phyloP scores from a whole-genome alignment of 1,284 basidiomycete species.

The Austroboletus sp. region DNA sequence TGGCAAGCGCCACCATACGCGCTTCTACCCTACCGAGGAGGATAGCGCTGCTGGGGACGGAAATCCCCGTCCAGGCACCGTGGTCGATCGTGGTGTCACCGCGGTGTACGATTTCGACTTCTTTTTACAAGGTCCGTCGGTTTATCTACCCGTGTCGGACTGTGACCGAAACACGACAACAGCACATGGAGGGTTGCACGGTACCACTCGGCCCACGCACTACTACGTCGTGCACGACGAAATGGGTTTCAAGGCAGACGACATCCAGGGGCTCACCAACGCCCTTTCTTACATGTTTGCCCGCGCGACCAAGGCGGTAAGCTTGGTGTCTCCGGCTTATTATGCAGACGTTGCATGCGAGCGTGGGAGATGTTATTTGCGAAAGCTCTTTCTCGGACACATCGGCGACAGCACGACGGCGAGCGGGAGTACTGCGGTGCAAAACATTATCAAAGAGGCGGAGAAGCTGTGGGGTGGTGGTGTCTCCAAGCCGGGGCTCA shows the following conservation, averaged over 20 bases:
- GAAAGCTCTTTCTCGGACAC: conserved; percentile 58
- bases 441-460: conserved; percentile 51
- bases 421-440: conserved; percentile 33
- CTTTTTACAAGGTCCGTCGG: conserved; percentile 54
- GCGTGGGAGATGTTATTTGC: conserved; percentile 68
- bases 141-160: not conserved
- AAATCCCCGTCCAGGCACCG: conserved; percentile 68
- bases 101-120: conserved; percentile 76
- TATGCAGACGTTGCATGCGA: conserved; percentile 76
- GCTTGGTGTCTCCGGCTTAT: conserved; percentile 69
- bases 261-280: conserved; percentile 59
- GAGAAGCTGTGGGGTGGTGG: conserved; percentile 50
- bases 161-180: not conserved
- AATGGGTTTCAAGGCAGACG: conserved; percentile 60
- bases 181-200: conserved; percentile 63
- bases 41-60: conserved; percentile 55
- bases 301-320: conserved; percentile 75
- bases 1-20: conserved; percentile 77
- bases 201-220: conserved; percentile 68
- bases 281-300: conserved; percentile 70
- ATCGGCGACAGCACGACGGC: conserved; percentile 26
- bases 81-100: conserved; percentile 68
- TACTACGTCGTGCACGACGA: conserved; percentile 75
- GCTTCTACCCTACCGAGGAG: conserved; percentile 68
- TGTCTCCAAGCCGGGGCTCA: conserved; percentile 44